These are phyloP conservation scores for Stereocaulon alpinum DNA, from an alignment of 495 filamentous ascomycete genomes.

Conservation along the genomic window DNA sequence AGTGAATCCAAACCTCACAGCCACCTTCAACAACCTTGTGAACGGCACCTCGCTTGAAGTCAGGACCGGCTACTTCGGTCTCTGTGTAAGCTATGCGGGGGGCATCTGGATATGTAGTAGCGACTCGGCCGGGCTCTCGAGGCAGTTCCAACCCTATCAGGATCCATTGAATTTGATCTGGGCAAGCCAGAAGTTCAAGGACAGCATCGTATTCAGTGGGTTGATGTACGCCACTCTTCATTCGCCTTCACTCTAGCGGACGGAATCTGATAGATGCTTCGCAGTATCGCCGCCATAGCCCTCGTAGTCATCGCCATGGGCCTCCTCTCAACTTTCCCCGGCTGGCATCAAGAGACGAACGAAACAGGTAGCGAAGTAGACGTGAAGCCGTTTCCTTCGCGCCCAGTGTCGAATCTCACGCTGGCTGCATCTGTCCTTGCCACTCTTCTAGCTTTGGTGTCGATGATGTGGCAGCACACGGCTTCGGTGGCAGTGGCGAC, in stretches of 20 bases:
- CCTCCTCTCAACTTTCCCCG: conserved; percentile 69
- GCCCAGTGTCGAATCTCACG: conserved; percentile 63
- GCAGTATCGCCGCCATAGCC: conserved; percentile 69
- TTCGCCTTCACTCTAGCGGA: neutral
- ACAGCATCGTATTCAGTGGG: conserved; percentile 74
- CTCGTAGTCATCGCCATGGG: conserved; percentile 68
- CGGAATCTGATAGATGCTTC: neutral
- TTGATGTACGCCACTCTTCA: conserved; percentile 43
- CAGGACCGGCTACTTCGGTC: conserved; percentile 40
- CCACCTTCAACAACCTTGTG: conserved; percentile 63
- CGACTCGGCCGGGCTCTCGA: conserved; percentile 64
- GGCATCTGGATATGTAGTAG: conserved; percentile 64
- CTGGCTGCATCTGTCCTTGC: conserved; percentile 71
- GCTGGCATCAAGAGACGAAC: conserved; percentile 68
- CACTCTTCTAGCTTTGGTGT: conserved; percentile 68
- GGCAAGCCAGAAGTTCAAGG: conserved; percentile 69
- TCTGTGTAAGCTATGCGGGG: conserved; percentile 65
- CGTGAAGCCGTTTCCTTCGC: conserved; percentile 69
- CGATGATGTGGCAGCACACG: conserved; percentile 52
- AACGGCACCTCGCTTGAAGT: conserved; percentile 9
- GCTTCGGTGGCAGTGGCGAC: conserved; percentile 23
- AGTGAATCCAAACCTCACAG: conserved; percentile 28
- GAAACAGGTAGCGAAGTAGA: conserved; percentile 53
- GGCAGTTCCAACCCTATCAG: conserved; percentile 56
- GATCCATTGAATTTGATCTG: conserved; percentile 75